Evolutionary conservation across 2,329 filamentous ascomycete genomes (phyloP).

Genomic region (Lachnellula occidentalis): DNA sequence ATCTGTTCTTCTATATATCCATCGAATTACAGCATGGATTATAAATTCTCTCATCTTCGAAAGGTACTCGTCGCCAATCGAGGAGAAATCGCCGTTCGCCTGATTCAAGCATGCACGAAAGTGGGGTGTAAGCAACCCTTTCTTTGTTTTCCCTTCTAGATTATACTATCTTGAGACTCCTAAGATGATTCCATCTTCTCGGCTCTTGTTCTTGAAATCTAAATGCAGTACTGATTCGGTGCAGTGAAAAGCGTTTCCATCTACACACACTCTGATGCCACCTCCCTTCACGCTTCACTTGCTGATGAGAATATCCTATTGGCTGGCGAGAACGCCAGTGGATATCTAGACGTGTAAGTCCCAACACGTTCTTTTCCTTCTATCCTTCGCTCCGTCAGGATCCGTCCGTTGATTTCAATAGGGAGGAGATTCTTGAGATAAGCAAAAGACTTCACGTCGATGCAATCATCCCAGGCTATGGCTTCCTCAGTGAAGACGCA

Average conservation of each 20-base stretch:
- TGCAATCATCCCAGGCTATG: constrained; percentile 62
- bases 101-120: constrained; percentile 12
- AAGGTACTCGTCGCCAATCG: constrained; percentile 31
- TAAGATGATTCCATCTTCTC: too few relatives aligned
- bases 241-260: constrained; percentile 44
- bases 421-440: constrained; percentile 7
- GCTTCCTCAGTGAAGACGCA: constrained; percentile 59
- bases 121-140: neutral
- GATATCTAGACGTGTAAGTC: constrained; percentile 11
- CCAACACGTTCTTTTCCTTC: neutral
- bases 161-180: too few relatives aligned
- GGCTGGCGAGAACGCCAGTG: constrained; percentile 7
- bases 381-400: too few relatives aligned
- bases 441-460: constrained; percentile 31
- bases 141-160: too few relatives aligned
- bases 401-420: neutral
- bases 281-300: constrained; percentile 6
- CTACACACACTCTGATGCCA: constrained; percentile 45
- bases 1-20: neutral
- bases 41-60: constrained; percentile 4
- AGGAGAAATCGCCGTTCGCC: constrained; percentile 56
- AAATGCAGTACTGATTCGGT: too few relatives aligned
- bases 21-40: neutral
- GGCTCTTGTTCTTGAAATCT: too few relatives aligned
- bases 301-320: constrained; percentile 15